A percentile compares a stretch with the other conserved stretches of the same genome.
Evolutionary conservation across 225 moss, liverwort and hornwort species (phyloP).

Genomic region (Lunularia cruciata): DNA sequence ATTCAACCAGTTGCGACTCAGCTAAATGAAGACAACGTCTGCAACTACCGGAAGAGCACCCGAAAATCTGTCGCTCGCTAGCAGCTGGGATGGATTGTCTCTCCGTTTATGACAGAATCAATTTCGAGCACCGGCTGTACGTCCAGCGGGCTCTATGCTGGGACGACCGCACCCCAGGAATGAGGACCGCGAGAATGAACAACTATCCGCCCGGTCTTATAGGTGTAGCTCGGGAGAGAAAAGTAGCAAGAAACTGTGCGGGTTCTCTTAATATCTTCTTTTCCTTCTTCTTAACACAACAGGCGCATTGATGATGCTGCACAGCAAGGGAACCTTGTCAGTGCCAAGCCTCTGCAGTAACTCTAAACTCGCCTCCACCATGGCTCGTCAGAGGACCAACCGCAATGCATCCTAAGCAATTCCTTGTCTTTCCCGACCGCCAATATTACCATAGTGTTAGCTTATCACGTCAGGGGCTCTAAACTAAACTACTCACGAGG

Average conservation of each 20-base stretch:
- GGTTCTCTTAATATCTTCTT: background rate
- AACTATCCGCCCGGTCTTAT: conserved; percentile 5
- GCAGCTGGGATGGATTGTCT: background rate
- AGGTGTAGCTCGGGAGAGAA: background rate
- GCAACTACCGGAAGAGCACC: background rate
- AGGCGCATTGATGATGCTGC: background rate
- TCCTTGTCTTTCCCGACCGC: background rate
- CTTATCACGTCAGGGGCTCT: too few relatives aligned
- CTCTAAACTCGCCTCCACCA: background rate
- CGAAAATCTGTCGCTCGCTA: background rate
- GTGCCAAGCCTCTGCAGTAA: too few relatives aligned
- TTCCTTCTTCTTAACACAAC: conserved; percentile 1
- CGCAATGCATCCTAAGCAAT: background rate
- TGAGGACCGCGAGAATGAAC: conserved; percentile 23
- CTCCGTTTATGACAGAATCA: conserved; percentile 1
- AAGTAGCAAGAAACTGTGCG: conserved; percentile 7
- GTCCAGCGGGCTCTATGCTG: conserved; percentile 26
- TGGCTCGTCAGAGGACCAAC: background rate
- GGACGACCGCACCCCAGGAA: conserved; percentile 22
- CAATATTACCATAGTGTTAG: too few relatives aligned
- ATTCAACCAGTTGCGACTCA: background rate
- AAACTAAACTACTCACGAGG: too few relatives aligned
- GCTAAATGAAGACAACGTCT: background rate
- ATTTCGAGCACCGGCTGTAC: conserved; percentile 16
- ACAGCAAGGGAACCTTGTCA: background rate